Evolutionary conservation across 2,329 filamentous ascomycete species (phyloP).

Genomic region (Drechslera avenae): DNA sequence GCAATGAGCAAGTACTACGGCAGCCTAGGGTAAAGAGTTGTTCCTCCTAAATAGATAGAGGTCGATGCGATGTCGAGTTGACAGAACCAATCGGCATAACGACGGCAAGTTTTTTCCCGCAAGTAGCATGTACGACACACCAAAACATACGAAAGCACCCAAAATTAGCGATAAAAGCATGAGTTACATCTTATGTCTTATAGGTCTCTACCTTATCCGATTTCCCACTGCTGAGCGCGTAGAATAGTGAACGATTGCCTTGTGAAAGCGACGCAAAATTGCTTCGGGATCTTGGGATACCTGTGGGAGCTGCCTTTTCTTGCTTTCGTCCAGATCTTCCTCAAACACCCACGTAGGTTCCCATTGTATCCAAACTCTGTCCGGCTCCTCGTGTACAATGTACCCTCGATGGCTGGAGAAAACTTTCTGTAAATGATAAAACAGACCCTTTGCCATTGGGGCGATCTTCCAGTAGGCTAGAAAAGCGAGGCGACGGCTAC

Average conservation of each 20-base stretch:
- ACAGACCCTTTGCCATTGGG: slow-evolving; percentile 10
- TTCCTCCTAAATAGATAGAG: not conserved
- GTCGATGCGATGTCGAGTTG: not conserved
- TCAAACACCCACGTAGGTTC: slow-evolving; percentile 20
- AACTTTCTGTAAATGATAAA: slow-evolving; percentile 10
- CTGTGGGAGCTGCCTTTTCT: slow-evolving; percentile 4
- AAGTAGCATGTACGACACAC: not conserved
- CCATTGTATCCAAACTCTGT: slow-evolving; percentile 18
- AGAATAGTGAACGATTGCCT: slow-evolving; percentile 11
- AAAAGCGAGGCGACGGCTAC: slow-evolving; percentile 11
- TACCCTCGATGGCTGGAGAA: slow-evolving; percentile 11
- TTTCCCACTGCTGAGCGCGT: slow-evolving; percentile 5
- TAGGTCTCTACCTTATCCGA: slow-evolving; percentile 1
- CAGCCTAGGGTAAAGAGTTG: not conserved
- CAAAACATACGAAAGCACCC: not conserved
- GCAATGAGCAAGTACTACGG: not conserved
- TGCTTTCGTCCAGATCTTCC: slow-evolving; percentile 9
- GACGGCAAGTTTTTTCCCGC: not conserved
- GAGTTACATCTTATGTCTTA: not conserved
- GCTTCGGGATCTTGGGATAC: slow-evolving; percentile 6
- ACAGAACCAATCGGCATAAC: not conserved
- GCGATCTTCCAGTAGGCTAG: slow-evolving; percentile 17
- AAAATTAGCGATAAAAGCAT: not conserved
- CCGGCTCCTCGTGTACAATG: slow-evolving; percentile 10
- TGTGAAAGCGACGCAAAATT: slow-evolving; percentile 13